phyloP scores from a whole-genome alignment of 1,139 yeast species.

The Yamadazyma kanchanaburiensis region DNA sequence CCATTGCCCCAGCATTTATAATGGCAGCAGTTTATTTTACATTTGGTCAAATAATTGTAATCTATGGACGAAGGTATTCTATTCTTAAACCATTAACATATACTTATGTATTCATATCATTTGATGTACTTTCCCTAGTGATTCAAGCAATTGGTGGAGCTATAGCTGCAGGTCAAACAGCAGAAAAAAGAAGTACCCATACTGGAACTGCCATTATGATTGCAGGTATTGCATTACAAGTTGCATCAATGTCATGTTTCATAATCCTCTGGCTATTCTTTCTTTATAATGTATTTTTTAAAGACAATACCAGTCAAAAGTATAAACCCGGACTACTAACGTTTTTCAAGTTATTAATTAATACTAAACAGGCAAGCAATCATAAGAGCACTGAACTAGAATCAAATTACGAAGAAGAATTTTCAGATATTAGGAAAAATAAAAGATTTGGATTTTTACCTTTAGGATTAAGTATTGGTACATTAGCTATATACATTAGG shows the following conservation, averaged over 20 bases:
- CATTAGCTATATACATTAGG: conserved; percentile 58
- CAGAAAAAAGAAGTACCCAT: conserved; percentile 13
- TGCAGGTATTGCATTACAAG: conserved; percentile 38
- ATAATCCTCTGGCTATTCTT: conserved; percentile 25
- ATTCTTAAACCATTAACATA: conserved; percentile 30
- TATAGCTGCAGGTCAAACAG: conserved; percentile 24
- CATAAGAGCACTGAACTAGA: conserved; percentile 23
- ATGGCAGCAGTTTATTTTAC: conserved; percentile 40
- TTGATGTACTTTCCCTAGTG: conserved; percentile 30
- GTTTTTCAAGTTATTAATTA: conserved; percentile 18
- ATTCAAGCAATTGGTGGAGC: conserved; percentile 40
- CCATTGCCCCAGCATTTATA: conserved; percentile 38
- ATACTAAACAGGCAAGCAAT: conserved; percentile 18
- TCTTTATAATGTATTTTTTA: conserved; percentile 22
- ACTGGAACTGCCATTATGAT: conserved; percentile 35
- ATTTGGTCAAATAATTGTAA: conserved; percentile 30
- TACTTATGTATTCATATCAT: conserved; percentile 31
- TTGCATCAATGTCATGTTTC: conserved; percentile 33
- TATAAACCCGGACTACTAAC: conserved; percentile 20
- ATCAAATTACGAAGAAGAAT: conserved; percentile 32
- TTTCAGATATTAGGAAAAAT: conserved; percentile 33
- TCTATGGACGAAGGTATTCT: conserved; percentile 25
- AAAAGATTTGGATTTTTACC: conserved; percentile 38
- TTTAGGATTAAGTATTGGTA: conserved; percentile 45
- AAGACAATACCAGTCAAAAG: conserved; percentile 19